Evolutionary conservation across 2,329 filamentous ascomycete species (phyloP).

Genomic region (Sporothrix luriei): DNA sequence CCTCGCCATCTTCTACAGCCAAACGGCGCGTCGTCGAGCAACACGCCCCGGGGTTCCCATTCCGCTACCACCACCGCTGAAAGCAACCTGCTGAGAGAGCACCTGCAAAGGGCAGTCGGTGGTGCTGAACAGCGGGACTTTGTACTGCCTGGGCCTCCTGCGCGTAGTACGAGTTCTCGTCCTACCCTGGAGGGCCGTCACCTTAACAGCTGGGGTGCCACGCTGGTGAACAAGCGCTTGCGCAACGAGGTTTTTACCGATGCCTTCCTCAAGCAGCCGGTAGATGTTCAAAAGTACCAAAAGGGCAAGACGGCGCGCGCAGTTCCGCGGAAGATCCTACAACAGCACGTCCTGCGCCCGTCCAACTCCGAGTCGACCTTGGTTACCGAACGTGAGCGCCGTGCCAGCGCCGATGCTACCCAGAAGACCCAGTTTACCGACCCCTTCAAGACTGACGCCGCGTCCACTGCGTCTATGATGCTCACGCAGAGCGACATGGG

Average conservation of each 20-base stretch:
- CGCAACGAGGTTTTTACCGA: constrained; percentile 92
- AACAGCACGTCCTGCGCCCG: constrained; percentile 51
- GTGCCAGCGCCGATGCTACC: constrained; percentile 7
- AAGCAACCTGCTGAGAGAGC: constrained; percentile 5
- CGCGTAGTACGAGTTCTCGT: constrained; percentile 34
- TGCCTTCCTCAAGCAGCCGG: constrained; percentile 81
- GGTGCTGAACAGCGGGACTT: constrained; percentile 20
- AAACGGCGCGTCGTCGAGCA: constrained; percentile 41
- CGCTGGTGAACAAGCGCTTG: constrained; percentile 82
- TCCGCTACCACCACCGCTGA: constrained; percentile 21
- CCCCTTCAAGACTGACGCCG: neutral
- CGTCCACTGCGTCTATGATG: constrained; percentile 25
- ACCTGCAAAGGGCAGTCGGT: constrained; percentile 4
- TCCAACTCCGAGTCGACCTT: constrained; percentile 52
- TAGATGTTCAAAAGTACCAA: constrained; percentile 77
- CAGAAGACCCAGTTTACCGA: neutral
- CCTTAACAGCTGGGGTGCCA: constrained; percentile 81
- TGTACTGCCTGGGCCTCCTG: neutral
- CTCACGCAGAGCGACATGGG: constrained; percentile 33
- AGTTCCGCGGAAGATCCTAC: constrained; percentile 55
- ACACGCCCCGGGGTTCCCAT: constrained; percentile 33
- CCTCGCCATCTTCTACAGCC: constrained; percentile 78
- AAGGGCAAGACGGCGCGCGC: constrained; percentile 66
- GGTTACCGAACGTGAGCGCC: constrained; percentile 29
- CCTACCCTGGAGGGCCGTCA: constrained; percentile 58